Evolutionary conservation across 2,329 filamentous ascomycete species (phyloP).

Genomic region (Epichloe bromicola): DNA sequence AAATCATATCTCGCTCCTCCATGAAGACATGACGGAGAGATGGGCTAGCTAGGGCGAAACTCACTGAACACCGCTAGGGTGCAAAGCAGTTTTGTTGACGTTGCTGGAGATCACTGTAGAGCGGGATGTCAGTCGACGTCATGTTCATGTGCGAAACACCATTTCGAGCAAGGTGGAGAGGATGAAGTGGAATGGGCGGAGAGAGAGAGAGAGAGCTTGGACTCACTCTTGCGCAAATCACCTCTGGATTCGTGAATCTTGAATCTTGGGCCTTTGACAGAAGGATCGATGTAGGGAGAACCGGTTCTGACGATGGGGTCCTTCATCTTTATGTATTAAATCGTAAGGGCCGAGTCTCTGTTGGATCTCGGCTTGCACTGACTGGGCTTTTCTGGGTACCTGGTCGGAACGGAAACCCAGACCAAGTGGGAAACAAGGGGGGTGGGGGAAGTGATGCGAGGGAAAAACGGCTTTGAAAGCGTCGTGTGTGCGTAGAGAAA

Average conservation of each 20-base stretch:
- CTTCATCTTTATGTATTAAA: conserved; percentile 26
- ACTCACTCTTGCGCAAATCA: conserved; percentile 31
- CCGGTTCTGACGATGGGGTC: conserved; percentile 25
- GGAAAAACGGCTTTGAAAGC: background rate
- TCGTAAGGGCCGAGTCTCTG: conserved; percentile 9
- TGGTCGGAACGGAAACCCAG: conserved; percentile 3
- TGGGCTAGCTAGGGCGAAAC: conserved; percentile 25
- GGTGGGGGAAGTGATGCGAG: conserved; percentile 7
- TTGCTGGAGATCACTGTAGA: conserved; percentile 39
- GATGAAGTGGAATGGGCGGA: background rate
- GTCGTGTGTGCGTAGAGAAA: background rate
- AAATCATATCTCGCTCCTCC: background rate
- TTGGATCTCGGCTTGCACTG: conserved; percentile 7
- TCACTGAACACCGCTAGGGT: conserved; percentile 82
- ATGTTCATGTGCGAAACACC: background rate
- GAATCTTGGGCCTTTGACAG: conserved; percentile 27
- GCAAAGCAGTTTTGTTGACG: conserved; percentile 85
- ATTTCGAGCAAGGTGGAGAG: background rate
- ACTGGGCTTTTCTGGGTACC: conserved; percentile 4
- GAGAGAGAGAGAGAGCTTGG: conserved; percentile 4
- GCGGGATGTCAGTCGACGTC: background rate
- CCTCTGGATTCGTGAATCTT: conserved; percentile 23
- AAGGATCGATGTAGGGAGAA: conserved; percentile 26
- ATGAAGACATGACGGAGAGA: background rate
- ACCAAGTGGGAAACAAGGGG: background rate